Base-by-base conservation (phyloP, 176 grass and related monocot species). In the Phyllostachys edulis region DNA sequence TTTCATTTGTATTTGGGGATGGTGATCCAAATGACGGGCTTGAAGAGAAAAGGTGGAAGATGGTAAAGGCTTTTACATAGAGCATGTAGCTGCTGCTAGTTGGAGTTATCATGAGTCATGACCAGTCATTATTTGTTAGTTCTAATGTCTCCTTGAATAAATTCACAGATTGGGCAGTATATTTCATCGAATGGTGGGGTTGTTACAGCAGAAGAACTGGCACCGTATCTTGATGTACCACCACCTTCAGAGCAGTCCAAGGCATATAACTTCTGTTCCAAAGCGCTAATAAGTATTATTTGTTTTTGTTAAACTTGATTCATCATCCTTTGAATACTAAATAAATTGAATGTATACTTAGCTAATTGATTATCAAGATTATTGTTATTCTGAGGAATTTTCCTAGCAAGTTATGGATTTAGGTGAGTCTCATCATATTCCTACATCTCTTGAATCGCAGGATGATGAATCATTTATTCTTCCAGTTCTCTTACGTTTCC, bases 1-100 rank as follows among this genome's bases (percentile, higher is more conserved):
- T 98, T 78, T 98, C 96, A 29, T 98, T 98, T 90, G 96, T 98
- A 57, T 98, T 98, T 89, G 96, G 96, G 69, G 93, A 98, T 85
- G 91, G 96, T 32, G 87, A 98, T 89, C 96, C 96, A 85, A 98
- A 98, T 80, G 87, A 96, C 49, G 93, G 93, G 67, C 89, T 98
- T 85, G 96, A 98, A 92, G 96, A 98, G 79, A 90, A 92, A 81
- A 91, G 96, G 37, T 98, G 96, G 96, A 98, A 96, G 66, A 88
- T 96, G 89, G 96, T 98, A 95, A 70, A 5, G 57, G 20, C 60
- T 66, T 87, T 76, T 46, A 27, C 46, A 69, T 78, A 54, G 24
- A 85, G 44, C 78, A 37, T 70, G 8, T 85, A 63, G 39, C 54
- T 75, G 29, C 42, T 87, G 14, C 8, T 76, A 3, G 56, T 47